A percentile compares a stretch with the other conserved stretches of the same genome.
Evolutionary conservation across 257 asterid species (phyloP).

Genomic region (Paraleonurus japonicus): DNA sequence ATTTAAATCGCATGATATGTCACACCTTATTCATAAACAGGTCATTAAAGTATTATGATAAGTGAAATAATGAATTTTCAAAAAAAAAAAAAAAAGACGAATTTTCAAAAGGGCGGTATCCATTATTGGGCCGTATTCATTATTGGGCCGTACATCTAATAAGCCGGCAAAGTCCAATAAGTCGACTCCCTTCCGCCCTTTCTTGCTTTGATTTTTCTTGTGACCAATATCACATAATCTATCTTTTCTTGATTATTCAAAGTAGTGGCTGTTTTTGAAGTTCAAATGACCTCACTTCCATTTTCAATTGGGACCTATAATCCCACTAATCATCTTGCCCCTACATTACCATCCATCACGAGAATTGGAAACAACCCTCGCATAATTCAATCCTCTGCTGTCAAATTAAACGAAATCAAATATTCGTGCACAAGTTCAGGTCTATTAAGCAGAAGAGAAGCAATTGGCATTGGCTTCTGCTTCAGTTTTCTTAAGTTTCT

Average conservation of each 20-base stretch:
- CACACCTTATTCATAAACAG: too few species aligned
- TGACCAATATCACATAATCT: not conserved
- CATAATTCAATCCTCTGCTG: conserved; percentile 19
- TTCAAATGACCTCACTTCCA: conserved; percentile 42
- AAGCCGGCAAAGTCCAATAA: not conserved
- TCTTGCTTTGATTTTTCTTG: not conserved
- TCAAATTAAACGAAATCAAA: conserved; percentile 19
- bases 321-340: conserved; percentile 23
- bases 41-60: too few species aligned
- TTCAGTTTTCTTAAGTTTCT: conserved; percentile 33
- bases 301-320: conserved; percentile 28
- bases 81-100: too few species aligned
- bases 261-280: conserved; percentile 20
- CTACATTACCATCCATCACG: not conserved
- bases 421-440: conserved; percentile 2
- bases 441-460: conserved; percentile 41
- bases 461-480: conserved; percentile 36
- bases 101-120: too few species aligned
- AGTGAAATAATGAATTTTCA: too few species aligned
- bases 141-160: not conserved
- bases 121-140: too few species aligned
- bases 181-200: not conserved
- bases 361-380: not conserved
- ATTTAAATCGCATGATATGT: too few species aligned
- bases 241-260: conserved; percentile 23